Evolutionary conservation across 1,139 yeast species (phyloP), one percentile per base, ranked within the genome.

Genomic region (Pichia sp.): DNA sequence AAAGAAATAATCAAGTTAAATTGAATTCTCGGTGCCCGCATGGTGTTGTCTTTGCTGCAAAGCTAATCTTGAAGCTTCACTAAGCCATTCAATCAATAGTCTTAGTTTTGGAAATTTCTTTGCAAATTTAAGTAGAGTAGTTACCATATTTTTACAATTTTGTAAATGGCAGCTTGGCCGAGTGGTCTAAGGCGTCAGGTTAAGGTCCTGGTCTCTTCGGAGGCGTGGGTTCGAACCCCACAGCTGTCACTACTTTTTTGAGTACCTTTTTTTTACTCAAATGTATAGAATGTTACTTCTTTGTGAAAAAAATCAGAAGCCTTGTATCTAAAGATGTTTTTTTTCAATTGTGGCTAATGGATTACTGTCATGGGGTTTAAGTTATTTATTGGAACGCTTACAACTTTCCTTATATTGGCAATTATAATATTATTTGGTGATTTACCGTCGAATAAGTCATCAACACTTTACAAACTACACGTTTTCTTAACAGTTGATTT

Each of bases 161-260:
- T n/a, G n/a, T n/a, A n/a, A n/a, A n/a, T 21, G 74, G 72, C 66
- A 68, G 68, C 64, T 70, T 69, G 74, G 74, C 74, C 74, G 74
- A 69, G 74, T 67, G 74, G 74, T 69, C 71, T 69, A 69, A 69
- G 77, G 77, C 77, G 77, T 71, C 75, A 71, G 77, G 75, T 71
- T 71, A 72, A 71, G 77, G 77, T 71, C 75, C 77, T 71, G 74
- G 71, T 71, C 75, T 71, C 76, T 71, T 62, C 76, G 77, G 76
- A 69, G 75, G 77, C 77, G 76, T 70, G 77, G 71, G 77, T 71
- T 71, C 77, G 75, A 71, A 71, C 70, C 77, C 72, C 77, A 71
- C 75, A 72, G 73, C 69, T 70, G 69, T 71, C 77, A 70, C 53
- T 52, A 42, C 46, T 47, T 38, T 26, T 35, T 6, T 21, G 28